Percentiles rank a stretch among this genome's conserved stretches.
Evolutionary conservation across 495 filamentous ascomycete genomes (phyloP).

Genomic region (Daldinia childiae): DNA sequence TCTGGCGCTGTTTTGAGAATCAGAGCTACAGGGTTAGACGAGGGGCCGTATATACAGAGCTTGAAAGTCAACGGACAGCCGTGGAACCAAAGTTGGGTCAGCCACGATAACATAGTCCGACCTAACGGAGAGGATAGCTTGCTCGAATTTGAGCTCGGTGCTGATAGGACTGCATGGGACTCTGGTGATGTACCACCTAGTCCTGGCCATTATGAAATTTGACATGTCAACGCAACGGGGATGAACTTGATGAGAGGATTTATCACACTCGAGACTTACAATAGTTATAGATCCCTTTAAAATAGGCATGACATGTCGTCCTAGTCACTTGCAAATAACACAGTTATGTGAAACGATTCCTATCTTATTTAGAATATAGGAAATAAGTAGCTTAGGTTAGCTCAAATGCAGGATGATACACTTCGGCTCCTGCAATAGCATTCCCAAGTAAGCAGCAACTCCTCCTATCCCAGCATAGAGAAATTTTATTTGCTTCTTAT

Average conservation of each 20-base stretch:
- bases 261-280: neutral
- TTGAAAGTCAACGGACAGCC: slow-evolving; percentile 57
- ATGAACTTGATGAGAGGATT: neutral
- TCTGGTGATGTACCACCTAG: slow-evolving; percentile 65
- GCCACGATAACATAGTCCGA: slow-evolving; percentile 68
- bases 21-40: slow-evolving; percentile 47
- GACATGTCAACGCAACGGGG: neutral
- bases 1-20: slow-evolving; percentile 62
- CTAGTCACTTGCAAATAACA: too few species aligned
- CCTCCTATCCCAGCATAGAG: too few species aligned
- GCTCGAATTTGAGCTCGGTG: slow-evolving; percentile 68
- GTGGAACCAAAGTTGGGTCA: slow-evolving; percentile 67
- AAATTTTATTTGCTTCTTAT: neutral
- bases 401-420: too few species aligned
- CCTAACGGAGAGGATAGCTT: slow-evolving; percentile 57
- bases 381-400: too few species aligned
- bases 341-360: too few species aligned
- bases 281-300: neutral
- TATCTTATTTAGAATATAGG: too few species aligned
- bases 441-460: too few species aligned
- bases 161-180: slow-evolving; percentile 61
- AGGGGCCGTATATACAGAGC: slow-evolving; percentile 62
- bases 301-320: neutral
- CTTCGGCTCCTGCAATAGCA: too few species aligned
- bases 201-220: slow-evolving; percentile 41